phyloP scores from a whole-genome alignment of 371 early-diverging fungal species.

The Mucor indicus region DNA sequence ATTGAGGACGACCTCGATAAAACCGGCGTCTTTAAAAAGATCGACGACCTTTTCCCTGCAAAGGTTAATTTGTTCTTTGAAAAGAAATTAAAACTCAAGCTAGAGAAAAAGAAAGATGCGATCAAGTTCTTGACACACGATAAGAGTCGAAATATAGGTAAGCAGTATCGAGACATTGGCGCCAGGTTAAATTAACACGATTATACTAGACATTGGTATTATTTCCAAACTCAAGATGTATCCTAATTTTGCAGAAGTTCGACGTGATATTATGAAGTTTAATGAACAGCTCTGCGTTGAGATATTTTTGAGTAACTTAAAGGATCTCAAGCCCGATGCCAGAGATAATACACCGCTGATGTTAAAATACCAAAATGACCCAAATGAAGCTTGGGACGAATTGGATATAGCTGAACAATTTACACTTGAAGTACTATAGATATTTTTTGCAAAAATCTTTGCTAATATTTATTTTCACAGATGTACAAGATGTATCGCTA shows the following conservation, averaged over 20 bases:
- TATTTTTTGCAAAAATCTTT: too few species aligned
- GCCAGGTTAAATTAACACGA: too few species aligned
- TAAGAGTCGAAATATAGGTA: conserved; percentile 39
- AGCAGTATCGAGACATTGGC: conserved; percentile 8
- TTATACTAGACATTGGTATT: conserved; percentile 44
- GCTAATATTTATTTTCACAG: conserved; percentile 27
- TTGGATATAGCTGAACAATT: conserved; percentile 58
- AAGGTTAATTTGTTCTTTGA: conserved; percentile 40
- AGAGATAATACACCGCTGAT: conserved; percentile 44
- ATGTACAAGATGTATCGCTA: conserved; percentile 52
- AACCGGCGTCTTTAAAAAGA: conserved; percentile 31
- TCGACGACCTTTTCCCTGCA: conserved; percentile 39
- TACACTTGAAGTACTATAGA: conserved; percentile 28
- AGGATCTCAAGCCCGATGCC: conserved; percentile 31
- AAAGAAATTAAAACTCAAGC: conserved; percentile 23
- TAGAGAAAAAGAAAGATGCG: conserved; percentile 35
- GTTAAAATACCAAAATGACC: conserved; percentile 39
- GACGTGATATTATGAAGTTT: conserved; percentile 27
- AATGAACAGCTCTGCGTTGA: conserved; percentile 45
- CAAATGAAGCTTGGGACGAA: conserved; percentile 35
- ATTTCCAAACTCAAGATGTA: conserved; percentile 32
- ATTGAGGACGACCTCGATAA: conserved; percentile 34
- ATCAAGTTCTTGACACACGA: conserved; percentile 40
- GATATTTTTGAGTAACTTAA: conserved; percentile 43
- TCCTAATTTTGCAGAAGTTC: conserved; percentile 32